Percentiles rank a stretch among this genome's conserved stretches.
Evolutionary conservation across 768 basidiomycete genomes (phyloP).

Genomic region (Kwoniella sp.): DNA sequence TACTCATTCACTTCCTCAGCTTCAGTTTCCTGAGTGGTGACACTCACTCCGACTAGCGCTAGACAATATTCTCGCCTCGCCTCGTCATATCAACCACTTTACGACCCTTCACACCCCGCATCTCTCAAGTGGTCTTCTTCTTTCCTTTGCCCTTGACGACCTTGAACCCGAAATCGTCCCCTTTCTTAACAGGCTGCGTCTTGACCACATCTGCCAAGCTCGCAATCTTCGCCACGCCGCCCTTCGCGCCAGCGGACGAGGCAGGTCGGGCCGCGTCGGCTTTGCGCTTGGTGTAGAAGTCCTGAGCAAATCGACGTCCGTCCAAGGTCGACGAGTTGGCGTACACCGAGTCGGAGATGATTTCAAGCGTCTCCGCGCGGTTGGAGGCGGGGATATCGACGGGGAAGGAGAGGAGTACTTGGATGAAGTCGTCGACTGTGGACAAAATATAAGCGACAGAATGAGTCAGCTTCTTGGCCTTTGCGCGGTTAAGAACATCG

Average conservation of each 20-base stretch:
- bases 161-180: constrained; percentile 84
- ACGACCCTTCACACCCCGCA: too few relatives aligned
- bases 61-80: too few relatives aligned
- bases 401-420: constrained; percentile 80
- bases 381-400: constrained; percentile 64
- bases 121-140: constrained; percentile 59
- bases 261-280: constrained; percentile 63
- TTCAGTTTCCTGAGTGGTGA: too few relatives aligned
- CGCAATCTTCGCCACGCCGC: constrained; percentile 23
- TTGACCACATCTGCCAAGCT: constrained; percentile 69
- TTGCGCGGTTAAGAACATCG: not conserved
- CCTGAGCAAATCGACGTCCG: constrained; percentile 89
- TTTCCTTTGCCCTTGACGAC: constrained; percentile 91
- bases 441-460: not conserved
- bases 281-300: constrained; percentile 85
- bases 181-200: constrained; percentile 73
- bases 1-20: too few relatives aligned
- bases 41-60: too few relatives aligned
- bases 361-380: constrained; percentile 72
- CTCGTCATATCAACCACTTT: too few relatives aligned
- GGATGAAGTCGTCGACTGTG: constrained; percentile 91
- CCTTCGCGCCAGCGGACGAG: constrained; percentile 13
- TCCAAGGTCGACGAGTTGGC: constrained; percentile 92
- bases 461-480: constrained; percentile 1
- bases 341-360: constrained; percentile 94